Percentiles rank a stretch among this genome's conserved stretches.
phyloP scores from a whole-genome alignment of 1,139 yeast genomes.

The Candida neerlandica region DNA sequence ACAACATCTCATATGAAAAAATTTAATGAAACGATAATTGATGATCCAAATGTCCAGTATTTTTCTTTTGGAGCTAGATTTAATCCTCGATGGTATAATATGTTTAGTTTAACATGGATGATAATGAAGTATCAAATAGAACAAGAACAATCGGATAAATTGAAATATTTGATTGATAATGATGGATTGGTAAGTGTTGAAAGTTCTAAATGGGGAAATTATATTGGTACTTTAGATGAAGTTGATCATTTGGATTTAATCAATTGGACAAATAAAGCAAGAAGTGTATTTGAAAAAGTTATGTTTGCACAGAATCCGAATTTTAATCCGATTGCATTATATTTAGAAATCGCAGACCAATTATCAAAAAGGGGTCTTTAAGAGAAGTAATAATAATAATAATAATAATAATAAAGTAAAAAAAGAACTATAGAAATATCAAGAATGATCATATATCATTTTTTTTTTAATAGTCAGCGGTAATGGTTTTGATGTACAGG shows the following conservation, averaged over 20 bases:
- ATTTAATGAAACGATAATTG: constrained; percentile 54
- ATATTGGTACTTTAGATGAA: constrained; percentile 72
- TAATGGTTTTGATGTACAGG: constrained; percentile 24
- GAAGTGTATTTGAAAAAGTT: constrained; percentile 36
- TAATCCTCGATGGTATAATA: constrained; percentile 61
- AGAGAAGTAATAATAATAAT: constrained; percentile 7
- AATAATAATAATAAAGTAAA: too few species aligned
- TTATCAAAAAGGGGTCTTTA: constrained; percentile 66
- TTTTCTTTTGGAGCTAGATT: constrained; percentile 84
- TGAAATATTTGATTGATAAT: constrained; percentile 44
- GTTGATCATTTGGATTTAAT: constrained; percentile 87
- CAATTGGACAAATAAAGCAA: constrained; percentile 71
- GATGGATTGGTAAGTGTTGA: constrained; percentile 85
- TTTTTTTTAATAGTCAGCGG: constrained; percentile 19
- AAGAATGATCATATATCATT: too few species aligned
- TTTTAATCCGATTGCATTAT: constrained; percentile 75
- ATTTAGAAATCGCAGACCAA: constrained; percentile 71
- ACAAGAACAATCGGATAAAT: constrained; percentile 11
- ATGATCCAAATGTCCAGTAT: constrained; percentile 68
- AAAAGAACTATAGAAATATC: too few species aligned
- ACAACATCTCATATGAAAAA: constrained; percentile 55
- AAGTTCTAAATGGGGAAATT: constrained; percentile 83
- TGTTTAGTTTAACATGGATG: constrained; percentile 66
- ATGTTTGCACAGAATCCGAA: constrained; percentile 39
- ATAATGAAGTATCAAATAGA: constrained; percentile 44